phyloP scores from a whole-genome alignment of 1,139 yeast genomes.

The Meyerozyma carpophila region DNA sequence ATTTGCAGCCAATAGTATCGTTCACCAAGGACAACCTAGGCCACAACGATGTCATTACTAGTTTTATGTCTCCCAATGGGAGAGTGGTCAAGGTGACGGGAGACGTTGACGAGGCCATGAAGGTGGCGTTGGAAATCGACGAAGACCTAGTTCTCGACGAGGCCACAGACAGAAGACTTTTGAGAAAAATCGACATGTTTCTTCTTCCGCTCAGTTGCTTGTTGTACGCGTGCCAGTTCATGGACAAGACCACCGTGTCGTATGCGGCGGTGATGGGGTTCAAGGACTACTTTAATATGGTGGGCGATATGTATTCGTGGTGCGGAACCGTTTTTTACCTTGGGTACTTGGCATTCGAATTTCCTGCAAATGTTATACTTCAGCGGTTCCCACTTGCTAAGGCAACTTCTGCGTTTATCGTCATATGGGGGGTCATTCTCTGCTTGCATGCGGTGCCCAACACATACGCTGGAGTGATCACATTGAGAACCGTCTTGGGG shows the following conservation, averaged over 20 bases:
- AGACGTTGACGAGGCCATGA: slow-evolving; percentile 32
- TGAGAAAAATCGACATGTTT: slow-evolving; percentile 20
- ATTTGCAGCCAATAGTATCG: slow-evolving; percentile 12
- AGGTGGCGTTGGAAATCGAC: slow-evolving; percentile 11
- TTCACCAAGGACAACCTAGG: slow-evolving; percentile 23
- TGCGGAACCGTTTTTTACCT: slow-evolving; percentile 53
- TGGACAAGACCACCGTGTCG: slow-evolving; percentile 59
- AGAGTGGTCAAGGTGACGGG: slow-evolving; percentile 23
- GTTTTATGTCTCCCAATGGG: slow-evolving; percentile 26
- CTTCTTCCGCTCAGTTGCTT: slow-evolving; percentile 53
- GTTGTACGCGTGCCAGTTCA: slow-evolving; percentile 53
- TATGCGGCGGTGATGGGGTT: slow-evolving; percentile 61
- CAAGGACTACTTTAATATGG: slow-evolving; percentile 41
- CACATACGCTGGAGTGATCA: slow-evolving; percentile 32
- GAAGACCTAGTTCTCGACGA: not conserved
- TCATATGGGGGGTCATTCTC: slow-evolving; percentile 45
- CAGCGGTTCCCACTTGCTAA: slow-evolving; percentile 42
- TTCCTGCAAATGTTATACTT: slow-evolving; percentile 37
- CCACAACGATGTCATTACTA: slow-evolving; percentile 17
- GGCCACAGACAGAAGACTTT: slow-evolving; percentile 13
- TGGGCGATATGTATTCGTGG: slow-evolving; percentile 50
- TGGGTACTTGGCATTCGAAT: slow-evolving; percentile 45
- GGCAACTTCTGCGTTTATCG: slow-evolving; percentile 26
- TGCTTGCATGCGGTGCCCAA: slow-evolving; percentile 35
- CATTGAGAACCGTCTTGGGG: slow-evolving; percentile 47